A percentile compares a stretch with the other conserved stretches of the same genome.
Conservation (phyloP, 306 rosid species). For the Pterocarpus macrocarpus region DNA sequence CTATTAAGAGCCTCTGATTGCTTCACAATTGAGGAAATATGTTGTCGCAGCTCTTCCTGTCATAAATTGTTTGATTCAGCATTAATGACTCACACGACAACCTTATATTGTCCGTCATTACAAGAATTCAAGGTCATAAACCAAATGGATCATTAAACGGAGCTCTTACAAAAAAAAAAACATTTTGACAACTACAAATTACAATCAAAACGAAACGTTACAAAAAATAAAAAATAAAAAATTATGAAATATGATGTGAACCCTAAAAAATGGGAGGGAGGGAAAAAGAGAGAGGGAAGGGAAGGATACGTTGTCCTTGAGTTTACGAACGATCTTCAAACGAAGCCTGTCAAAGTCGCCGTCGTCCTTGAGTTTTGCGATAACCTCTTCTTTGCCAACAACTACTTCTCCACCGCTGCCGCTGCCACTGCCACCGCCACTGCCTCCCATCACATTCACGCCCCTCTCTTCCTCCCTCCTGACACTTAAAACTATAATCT, state of each 20-base stretch:
- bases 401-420: not conserved
- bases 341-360: constrained; percentile 97
- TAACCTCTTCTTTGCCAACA: constrained; percentile 77
- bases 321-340: constrained; percentile 81
- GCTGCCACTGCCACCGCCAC: constrained; percentile 29
- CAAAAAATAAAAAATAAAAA: not conserved
- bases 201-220: too few species aligned
- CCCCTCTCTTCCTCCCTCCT: too few species aligned
- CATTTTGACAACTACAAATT: not conserved
- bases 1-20: constrained; percentile 76
- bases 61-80: constrained; percentile 42
- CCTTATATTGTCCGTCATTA: not conserved
- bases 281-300: not conserved
- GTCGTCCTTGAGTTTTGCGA: constrained; percentile 82
- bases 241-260: constrained; percentile 6
- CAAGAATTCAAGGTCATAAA: constrained; percentile 7
- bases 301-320: constrained; percentile 70
- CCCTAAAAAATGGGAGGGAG: constrained; percentile 8
- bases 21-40: constrained; percentile 67
- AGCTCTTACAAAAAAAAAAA: not conserved
- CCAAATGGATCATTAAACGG: not conserved
- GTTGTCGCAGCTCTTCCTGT: constrained; percentile 78
- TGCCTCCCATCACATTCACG: not conserved
- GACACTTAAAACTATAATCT: too few species aligned
- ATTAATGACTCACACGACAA: not conserved